These are phyloP conservation scores for Macrolepiota albuminosa DNA, from an alignment of 768 basidiomycete genomes.

Conservation along the genomic window DNA sequence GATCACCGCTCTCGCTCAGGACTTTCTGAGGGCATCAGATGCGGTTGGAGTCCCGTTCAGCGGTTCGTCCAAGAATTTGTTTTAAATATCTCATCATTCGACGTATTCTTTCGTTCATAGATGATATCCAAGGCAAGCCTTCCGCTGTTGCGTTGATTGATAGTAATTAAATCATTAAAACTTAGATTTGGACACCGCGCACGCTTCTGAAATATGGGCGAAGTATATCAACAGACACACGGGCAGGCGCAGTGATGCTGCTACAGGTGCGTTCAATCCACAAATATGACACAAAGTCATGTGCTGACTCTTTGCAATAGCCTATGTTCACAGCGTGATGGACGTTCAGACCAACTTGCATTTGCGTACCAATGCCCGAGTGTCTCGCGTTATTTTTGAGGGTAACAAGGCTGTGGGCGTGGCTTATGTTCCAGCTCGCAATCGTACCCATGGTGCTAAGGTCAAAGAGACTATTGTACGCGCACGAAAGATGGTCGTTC, in stretches of 20 bases:
- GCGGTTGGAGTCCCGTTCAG: conserved; percentile 59
- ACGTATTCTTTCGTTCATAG: conserved; percentile 23
- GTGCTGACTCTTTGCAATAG: conserved; percentile 20
- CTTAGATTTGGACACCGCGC: conserved; percentile 50
- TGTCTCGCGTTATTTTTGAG: conserved; percentile 67
- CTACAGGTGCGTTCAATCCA: conserved; percentile 40
- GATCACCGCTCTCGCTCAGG: conserved; percentile 59
- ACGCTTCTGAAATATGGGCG: conserved; percentile 70
- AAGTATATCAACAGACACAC: conserved; percentile 76
- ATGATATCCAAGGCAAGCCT: conserved; percentile 54
- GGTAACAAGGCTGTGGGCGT: conserved; percentile 69
- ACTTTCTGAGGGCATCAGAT: conserved; percentile 63
- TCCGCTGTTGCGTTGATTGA: neutral
- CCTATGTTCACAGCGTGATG: conserved; percentile 69
- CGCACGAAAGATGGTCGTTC: conserved; percentile 62
- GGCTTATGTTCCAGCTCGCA: conserved; percentile 60
- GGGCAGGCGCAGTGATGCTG: conserved; percentile 67
- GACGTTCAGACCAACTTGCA: conserved; percentile 64
- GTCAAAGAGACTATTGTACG: conserved; percentile 59
- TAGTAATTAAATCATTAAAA: neutral
- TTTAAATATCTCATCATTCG: neutral
- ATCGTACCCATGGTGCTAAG: conserved; percentile 47
- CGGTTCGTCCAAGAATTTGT: conserved; percentile 32
- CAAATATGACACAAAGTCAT: neutral
- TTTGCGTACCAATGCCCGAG: conserved; percentile 63